These are phyloP conservation scores for Diaporthe longicolla DNA, from an alignment of 2,329 filamentous ascomycete species.

Conservation along the genomic window DNA sequence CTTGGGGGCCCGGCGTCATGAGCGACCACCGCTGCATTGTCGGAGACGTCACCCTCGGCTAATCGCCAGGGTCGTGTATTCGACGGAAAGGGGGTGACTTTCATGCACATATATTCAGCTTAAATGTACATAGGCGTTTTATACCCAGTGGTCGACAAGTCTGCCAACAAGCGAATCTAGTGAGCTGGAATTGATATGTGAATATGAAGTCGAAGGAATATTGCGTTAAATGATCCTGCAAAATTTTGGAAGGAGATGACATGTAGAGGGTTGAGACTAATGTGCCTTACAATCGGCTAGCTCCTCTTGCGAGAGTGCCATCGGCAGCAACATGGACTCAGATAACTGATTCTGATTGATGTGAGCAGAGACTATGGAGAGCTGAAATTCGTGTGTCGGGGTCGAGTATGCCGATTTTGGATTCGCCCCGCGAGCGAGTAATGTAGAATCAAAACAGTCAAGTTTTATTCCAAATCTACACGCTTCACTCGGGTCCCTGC, in stretches of 20 bases:
- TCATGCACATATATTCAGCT: not conserved
- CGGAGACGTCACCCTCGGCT: constrained; percentile 1
- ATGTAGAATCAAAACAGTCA: too few species aligned
- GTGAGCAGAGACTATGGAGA: not conserved
- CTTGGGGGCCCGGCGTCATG: constrained; percentile 52
- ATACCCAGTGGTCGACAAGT: not conserved
- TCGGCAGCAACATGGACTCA: not conserved
- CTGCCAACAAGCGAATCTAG: not conserved
- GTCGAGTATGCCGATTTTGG: too few species aligned
- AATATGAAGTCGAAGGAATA: not conserved
- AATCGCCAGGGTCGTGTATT: not conserved
- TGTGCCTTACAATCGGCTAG: not conserved
- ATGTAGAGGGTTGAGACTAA: not conserved
- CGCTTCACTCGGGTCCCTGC: too few species aligned
- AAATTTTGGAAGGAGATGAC: not conserved
- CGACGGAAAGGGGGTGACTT: not conserved
- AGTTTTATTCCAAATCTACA: too few species aligned
- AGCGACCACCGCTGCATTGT: constrained; percentile 28
- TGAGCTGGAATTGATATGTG: not conserved
- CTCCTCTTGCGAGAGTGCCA: not conserved
- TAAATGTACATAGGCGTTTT: too few species aligned
- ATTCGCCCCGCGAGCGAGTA: too few species aligned
- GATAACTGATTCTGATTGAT: not conserved
- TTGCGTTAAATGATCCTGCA: not conserved
- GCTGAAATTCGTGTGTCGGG: not conserved